These are phyloP conservation scores for Lipomyces spencermartinsiae DNA, from an alignment of 805 yeast species.

Conservation along the genomic window DNA sequence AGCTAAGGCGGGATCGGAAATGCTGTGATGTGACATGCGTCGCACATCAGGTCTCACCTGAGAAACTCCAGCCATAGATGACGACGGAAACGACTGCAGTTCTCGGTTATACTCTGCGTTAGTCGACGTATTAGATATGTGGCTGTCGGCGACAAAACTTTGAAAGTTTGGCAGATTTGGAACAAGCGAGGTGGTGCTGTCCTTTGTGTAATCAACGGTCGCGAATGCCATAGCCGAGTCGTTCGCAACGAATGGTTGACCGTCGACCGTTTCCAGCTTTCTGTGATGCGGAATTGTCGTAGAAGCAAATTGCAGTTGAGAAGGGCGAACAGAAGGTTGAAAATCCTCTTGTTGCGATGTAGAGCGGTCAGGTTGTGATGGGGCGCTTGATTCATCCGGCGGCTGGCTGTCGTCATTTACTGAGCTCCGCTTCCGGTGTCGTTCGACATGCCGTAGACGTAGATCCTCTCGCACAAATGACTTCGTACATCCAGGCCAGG, in stretches of 20 bases:
- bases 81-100: background rate
- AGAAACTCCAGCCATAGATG: background rate
- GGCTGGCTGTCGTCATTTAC: background rate
- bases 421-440: constrained; percentile 41
- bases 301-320: background rate
- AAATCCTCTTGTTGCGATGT: background rate
- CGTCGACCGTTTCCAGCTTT: background rate
- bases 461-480: constrained; percentile 49
- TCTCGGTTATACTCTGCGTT: background rate
- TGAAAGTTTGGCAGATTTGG: background rate
- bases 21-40: background rate
- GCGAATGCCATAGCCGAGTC: background rate
- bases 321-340: background rate
- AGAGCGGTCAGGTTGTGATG: background rate
- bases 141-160: too few species aligned
- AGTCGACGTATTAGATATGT: background rate
- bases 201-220: background rate
- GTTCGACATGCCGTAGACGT: constrained; percentile 44
- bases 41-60: background rate
- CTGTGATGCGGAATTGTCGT: background rate
- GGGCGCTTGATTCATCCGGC: background rate
- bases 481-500: constrained; percentile 45
- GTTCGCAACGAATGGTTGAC: background rate
- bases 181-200: background rate
- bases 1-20: background rate